A percentile compares a stretch with the other conserved stretches of the same genome.
Conservation (phyloP, 768 basidiomycete genomes). For the Tylopilus vinaceipallidus region DNA sequence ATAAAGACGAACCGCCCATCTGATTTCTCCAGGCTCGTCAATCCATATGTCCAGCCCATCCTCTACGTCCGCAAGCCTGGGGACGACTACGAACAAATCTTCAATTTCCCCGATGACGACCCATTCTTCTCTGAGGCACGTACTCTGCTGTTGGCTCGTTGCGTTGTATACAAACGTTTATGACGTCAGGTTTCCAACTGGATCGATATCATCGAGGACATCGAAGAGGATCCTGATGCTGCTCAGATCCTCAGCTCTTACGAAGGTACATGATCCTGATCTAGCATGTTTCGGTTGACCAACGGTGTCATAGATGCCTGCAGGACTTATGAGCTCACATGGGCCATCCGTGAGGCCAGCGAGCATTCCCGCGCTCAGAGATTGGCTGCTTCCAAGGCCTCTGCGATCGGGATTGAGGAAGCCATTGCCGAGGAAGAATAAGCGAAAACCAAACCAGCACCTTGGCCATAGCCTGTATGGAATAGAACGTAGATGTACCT, state of each 20-base stretch:
- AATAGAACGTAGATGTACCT: slow-evolving; percentile 2
- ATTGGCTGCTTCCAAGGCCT: slow-evolving; percentile 36
- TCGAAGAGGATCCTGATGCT: slow-evolving; percentile 81
- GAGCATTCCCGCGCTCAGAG: slow-evolving; percentile 59
- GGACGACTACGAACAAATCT: slow-evolving; percentile 68
- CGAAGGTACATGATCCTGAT: slow-evolving; percentile 54
- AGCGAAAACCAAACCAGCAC: background rate
- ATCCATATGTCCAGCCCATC: slow-evolving; percentile 91
- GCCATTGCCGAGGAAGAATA: slow-evolving; percentile 29
- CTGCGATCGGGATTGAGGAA: slow-evolving; percentile 26
- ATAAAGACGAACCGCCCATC: slow-evolving; percentile 6
- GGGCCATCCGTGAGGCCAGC: slow-evolving; percentile 84
- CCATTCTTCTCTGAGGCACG: slow-evolving; percentile 88
- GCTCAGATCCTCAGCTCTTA: slow-evolving; percentile 79
- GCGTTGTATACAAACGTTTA: background rate
- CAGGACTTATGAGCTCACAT: slow-evolving; percentile 87
- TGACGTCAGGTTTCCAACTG: slow-evolving; percentile 62
- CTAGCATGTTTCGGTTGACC: background rate
- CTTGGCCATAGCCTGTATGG: background rate
- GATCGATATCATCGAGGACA: slow-evolving; percentile 87
- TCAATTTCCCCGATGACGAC: slow-evolving; percentile 78
- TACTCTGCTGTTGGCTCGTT: background rate
- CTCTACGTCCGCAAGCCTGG: slow-evolving; percentile 85
- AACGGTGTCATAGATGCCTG: slow-evolving; percentile 60
- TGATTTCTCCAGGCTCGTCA: slow-evolving; percentile 60